Conservation (phyloP, 345 rosid genomes). For the Populus nigra region DNA sequence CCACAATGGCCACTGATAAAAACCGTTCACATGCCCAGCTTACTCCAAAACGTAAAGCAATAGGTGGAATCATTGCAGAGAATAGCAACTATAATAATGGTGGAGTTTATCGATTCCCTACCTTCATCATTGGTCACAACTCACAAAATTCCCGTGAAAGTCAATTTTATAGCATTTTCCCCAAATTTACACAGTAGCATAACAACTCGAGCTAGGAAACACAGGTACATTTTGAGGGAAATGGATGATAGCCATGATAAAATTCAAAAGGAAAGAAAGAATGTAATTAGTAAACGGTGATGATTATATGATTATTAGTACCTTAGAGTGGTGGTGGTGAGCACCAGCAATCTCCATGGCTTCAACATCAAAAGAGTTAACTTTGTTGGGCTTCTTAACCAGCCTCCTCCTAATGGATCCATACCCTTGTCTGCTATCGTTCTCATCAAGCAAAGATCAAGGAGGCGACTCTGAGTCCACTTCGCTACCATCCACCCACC, state of each 20-base stretch:
- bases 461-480: slow-evolving; percentile 65
- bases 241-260: neutral
- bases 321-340: slow-evolving; percentile 58
- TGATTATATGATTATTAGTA: slow-evolving; percentile 8
- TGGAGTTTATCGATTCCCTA: neutral
- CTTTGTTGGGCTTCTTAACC: slow-evolving; percentile 65
- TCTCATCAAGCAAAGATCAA: slow-evolving; percentile 36
- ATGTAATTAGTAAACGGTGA: neutral
- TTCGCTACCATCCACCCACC: slow-evolving; percentile 95
- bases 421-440: slow-evolving; percentile 40
- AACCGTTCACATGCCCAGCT: neutral
- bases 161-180: neutral
- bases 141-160: neutral
- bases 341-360: slow-evolving; percentile 86
- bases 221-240: neutral
- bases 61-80: neutral
- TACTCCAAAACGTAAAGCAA: neutral
- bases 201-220: neutral
- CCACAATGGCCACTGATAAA: slow-evolving; percentile 1
- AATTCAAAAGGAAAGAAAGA: too few species aligned
- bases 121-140: neutral
- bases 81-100: neutral
- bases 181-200: neutral
- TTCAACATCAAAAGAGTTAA: slow-evolving; percentile 89
- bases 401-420: slow-evolving; percentile 75